phyloP scores from a whole-genome alignment of 305 asterid species.

The Fraxinus ornus region DNA sequence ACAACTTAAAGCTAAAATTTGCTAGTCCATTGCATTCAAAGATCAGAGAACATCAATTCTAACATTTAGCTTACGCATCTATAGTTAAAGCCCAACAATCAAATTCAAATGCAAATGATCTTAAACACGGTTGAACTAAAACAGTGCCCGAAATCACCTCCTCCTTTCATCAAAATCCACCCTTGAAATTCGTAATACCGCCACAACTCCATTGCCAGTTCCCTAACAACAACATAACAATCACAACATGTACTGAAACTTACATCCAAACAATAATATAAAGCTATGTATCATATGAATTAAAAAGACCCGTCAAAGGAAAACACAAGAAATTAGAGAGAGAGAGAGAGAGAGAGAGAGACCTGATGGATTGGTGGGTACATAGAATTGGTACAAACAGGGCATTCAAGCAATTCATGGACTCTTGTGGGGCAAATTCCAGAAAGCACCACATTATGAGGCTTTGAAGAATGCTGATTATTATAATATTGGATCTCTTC shows the following conservation, averaged over 20 bases:
- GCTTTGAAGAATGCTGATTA: conserved; percentile 39
- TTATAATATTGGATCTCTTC: conserved; percentile 44
- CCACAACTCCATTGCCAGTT: neutral
- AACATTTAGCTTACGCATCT: neutral
- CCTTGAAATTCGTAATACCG: neutral
- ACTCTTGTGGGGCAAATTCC: conserved; percentile 38
- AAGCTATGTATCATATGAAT: conserved; percentile 14
- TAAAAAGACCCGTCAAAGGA: neutral
- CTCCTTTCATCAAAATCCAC: no score
- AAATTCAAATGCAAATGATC: neutral
- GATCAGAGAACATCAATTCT: neutral
- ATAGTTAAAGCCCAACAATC: neutral
- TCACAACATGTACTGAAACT: neutral
- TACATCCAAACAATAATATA: neutral
- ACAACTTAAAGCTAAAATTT: neutral
- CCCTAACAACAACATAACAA: neutral
- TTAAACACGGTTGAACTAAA: neutral
- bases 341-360: conserved; percentile 5
- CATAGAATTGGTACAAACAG: conserved; percentile 71
- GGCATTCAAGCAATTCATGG: conserved; percentile 70
- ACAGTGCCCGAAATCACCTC: neutral
- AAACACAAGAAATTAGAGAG: neutral
- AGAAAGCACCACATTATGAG: conserved; percentile 28
- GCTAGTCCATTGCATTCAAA: neutral
- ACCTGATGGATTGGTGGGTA: conserved; percentile 76